Evolutionary conservation across 2,329 filamentous ascomycete species (phyloP), one percentile per base, ranked within the genome.

Genomic region (Ramichloridium luteum): DNA sequence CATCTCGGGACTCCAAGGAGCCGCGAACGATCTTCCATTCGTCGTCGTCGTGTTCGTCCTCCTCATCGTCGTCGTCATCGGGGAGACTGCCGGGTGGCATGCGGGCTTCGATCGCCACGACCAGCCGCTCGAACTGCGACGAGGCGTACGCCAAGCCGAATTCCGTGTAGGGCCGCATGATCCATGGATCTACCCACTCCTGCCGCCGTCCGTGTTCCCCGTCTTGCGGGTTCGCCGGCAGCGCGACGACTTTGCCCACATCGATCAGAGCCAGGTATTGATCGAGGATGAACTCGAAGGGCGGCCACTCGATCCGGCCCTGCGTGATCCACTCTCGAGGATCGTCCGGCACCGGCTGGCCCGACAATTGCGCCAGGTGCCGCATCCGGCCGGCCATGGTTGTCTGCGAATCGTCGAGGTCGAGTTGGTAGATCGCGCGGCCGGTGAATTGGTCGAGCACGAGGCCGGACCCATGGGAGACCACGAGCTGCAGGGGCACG

Each of bases 1-100:
- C 16, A 16, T 34, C 30, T 2, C n/a, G 37, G 15, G 8, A 6
- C 13, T 13, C 12, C 37, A 28, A 22, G n/a, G n/a, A n/a, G n/a
- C n/a, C n/a, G n/a, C n/a, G n/a, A n/a, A n/a, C n/a, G n/a, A n/a
- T n/a, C n/a, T n/a, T n/a, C n/a, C n/a, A n/a, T n/a, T n/a, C n/a
- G n/a, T n/a, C n/a, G n/a, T n/a, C n/a, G n/a, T n/a, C n/a, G n/a
- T n/a, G n/a, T n/a, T n/a, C n/a, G n/a, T n/a, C n/a, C n/a, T n/a
- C n/a, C n/a, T n/a, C 6, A 20, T 37, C 37, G n/a, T n/a, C n/a
- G n/a, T n/a, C n/a, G n/a, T n/a, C n/a, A n/a, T n/a, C n/a, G n/a
- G n/a, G n/a, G n/a, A n/a, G n/a, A n/a, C n/a, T n/a, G n/a, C n/a
- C n/a, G n/a, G n/a, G n/a, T 8, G 20, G 20, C 20, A 23, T 23